Percentiles rank a stretch among this genome's conserved stretches.
Evolutionary conservation across 2,329 filamentous ascomycete species (phyloP).

Genomic region (Akanthomyces muscarius): DNA sequence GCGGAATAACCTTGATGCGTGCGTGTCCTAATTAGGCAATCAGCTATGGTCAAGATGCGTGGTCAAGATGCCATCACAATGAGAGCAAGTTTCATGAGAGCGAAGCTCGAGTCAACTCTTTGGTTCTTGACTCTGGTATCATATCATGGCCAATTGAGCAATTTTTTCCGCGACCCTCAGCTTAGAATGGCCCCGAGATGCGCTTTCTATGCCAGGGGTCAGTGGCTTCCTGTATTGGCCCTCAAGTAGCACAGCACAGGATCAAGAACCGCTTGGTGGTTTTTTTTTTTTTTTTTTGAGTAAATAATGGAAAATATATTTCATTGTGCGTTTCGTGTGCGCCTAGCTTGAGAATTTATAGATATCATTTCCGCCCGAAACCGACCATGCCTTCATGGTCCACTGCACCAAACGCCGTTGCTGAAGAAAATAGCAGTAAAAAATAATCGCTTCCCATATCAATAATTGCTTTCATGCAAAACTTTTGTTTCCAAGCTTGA

Average conservation of each 20-base stretch:
- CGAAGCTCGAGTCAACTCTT: no score
- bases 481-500: not conserved
- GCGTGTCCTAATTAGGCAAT: not conserved
- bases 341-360: not conserved
- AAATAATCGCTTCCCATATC: not conserved
- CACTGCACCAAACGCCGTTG: conserved; percentile 8
- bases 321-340: not conserved
- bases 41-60: not conserved
- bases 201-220: no score
- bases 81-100: no score
- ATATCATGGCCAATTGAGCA: no score
- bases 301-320: not conserved
- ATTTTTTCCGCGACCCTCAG: no score
- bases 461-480: not conserved
- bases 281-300: no score
- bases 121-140: no score
- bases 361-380: not conserved
- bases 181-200: no score
- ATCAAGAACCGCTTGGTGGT: no score
- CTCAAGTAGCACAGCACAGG: no score
- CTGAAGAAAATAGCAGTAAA: not conserved
- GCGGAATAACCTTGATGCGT: conserved; percentile 17
- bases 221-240: no score
- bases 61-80: no score
- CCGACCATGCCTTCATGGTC: not conserved